Base-by-base conservation (phyloP, 768 basidiomycete species). In the Mycena vitilis region DNA sequence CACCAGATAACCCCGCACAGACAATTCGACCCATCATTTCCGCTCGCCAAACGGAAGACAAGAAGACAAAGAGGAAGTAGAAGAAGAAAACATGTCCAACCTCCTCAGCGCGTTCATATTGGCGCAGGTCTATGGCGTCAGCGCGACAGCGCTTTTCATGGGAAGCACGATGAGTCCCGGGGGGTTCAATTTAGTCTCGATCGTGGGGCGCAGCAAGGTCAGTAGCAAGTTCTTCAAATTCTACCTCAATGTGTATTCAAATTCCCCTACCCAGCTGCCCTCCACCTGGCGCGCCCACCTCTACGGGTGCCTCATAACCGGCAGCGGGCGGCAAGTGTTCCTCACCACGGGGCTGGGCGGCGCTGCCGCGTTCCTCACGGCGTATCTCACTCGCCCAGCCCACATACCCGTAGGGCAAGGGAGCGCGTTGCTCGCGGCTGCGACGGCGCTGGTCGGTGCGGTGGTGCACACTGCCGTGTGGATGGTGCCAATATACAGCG, bases 401-500 rank as follows among this genome's bases (percentile, higher is more conserved):
- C 55, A 68, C 52, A 58, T 63, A 3, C 51, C 66, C 3, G 5
- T 36, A 12, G 53, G 38, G 36, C 66, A 67, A 5, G 22, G 34
- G 9, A 44, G 54, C n/a, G 54, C 66, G 12, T 60, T 68, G 2
- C 60, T 68, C n/a, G 47, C 8, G 45, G 66, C 53, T 2, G 60
- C 60, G 10, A 44, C 36, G 2, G 10, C 60, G 12, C 37, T 68
- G 15, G 7, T 57, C 4, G 5, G 56, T 5, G 60, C 66, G 3
- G 18, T 68, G 1, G 60, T 60, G 7, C 66, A 68, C 40, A 68
- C 66, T 5, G 37, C 38, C 12, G 36, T 67, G 0, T 54, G 53
- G 45, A 51, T 68, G 60, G 36, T 63, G 16, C 66, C 66, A 25
- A 22, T 63, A n/a, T 68, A 68, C 55, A 56, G 51, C 9, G 51